Conservation (phyloP, 2,329 filamentous ascomycete genomes). For the Cryphonectria carpinicola region DNA sequence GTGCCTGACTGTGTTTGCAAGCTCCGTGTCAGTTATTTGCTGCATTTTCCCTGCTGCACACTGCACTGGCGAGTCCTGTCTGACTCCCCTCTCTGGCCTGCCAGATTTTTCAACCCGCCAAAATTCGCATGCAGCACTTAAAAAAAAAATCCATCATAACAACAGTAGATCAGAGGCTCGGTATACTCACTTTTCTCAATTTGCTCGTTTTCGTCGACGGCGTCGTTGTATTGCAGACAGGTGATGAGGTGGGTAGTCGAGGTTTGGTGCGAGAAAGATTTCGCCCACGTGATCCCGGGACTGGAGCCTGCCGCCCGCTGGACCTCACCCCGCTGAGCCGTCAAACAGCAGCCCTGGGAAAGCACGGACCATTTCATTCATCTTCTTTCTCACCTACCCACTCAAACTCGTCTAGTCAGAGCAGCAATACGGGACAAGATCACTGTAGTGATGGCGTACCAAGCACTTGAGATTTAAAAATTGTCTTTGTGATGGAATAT, state of each 20-base stretch:
- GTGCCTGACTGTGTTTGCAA: constrained; percentile 25
- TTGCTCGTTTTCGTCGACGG: constrained; percentile 27
- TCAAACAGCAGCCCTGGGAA: constrained; percentile 7
- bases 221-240: constrained; percentile 21
- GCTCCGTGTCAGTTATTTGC: constrained; percentile 27
- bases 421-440: background rate
- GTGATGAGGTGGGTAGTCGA: constrained; percentile 19
- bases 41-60: constrained; percentile 19
- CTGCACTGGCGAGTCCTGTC: constrained; percentile 4
- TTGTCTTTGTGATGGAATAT: background rate
- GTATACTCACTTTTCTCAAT: constrained; percentile 26
- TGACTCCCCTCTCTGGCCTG: background rate
- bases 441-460: background rate
- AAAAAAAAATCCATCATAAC: background rate
- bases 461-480: background rate
- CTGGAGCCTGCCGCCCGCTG: constrained; percentile 7
- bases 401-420: background rate
- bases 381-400: background rate
- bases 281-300: constrained; percentile 27
- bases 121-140: background rate
- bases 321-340: constrained; percentile 3
- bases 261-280: constrained; percentile 24
- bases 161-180: constrained; percentile 6
- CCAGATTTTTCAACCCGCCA: background rate
- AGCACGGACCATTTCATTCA: constrained; percentile 23